Evolutionary conservation across 2,329 filamentous ascomycete species (phyloP), one percentile per base, ranked within the genome.

Genomic region (Fusarium euwallaceae): DNA sequence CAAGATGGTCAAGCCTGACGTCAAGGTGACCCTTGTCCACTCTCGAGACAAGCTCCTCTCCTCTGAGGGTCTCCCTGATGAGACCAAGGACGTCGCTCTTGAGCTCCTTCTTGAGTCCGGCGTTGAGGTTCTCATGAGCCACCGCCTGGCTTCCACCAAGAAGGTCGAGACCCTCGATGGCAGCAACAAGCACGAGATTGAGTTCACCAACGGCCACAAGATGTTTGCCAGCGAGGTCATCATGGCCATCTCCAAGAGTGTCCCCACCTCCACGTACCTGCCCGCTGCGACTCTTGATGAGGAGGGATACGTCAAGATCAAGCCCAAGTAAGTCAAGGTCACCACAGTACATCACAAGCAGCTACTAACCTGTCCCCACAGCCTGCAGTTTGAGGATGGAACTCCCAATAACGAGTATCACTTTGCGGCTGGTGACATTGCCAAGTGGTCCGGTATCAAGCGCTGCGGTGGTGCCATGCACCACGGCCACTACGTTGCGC

Each of bases 401-500:
- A 84, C 89, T 0, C 86, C 91, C 6, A 92, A 94, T 72, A 82
- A 88, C 14, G 83, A 85, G 0, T 82, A 83, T 32, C 93, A 95
- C 81, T 93, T 92, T 77, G 93, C 91, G 14, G 86, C 90, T 27
- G 94, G 94, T 17, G 94, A 96, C 79, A 84, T 93, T 17, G 89
- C 88, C 36, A 84, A 86, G 58, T 95, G 94, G 93, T 89, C 92
- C 0, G 93, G 93, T 51, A 95, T 96, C 84, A 95, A 95, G 85
- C 92, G 94, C 53, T 94, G 92, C 77, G 93, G 94, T 27, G 89
- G 87, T 17, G 94, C 94, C 37, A 94, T 95, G 88, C 89, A 93
- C 78, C 91, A 92, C 86, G 94, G 93, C 41, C 89, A 91, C 78
- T 86, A 88, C 70, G 89, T 89, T 4, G 93, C 90, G 8, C 82